Evolutionary conservation across 2,329 filamentous ascomycete species (phyloP), one percentile per base, ranked within the genome.

Genomic region (Hypoxylon sp.): DNA sequence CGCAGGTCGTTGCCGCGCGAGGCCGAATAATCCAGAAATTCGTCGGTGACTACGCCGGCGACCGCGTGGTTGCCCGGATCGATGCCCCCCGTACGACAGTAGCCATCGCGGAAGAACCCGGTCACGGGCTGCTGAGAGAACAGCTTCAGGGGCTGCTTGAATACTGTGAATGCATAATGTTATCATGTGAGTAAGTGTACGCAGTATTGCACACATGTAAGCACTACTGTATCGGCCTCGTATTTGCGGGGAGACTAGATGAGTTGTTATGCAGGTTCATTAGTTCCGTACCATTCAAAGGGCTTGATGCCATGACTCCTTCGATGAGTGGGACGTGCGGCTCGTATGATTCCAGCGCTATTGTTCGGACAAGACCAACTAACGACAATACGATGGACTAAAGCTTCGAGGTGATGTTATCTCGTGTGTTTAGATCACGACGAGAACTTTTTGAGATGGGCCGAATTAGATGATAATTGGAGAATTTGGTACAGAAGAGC

Each of bases 11-110:
- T 89, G 38, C 87, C 87, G 36, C 82, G 81, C 3, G 80, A 79
- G 16, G 87, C 85, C 30, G 82, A 82, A 78, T 86, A 89, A 72
- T 89, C 85, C 32, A 89, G 84, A 74, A 90, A 90, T 69, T 86
- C 83, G 62, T 87, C 81, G 7, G 84, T 87, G 1, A 90, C 78
- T 26, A 86, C 81, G 53, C 81, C 84, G 0, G 87, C 87, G 22
- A 90, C 79, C 24, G 83, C 82, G 73, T 90, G 87, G 74, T 89
- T 89, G 20, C 87, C 87, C 16, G 76, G 78, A 71, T 90, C 87
- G 12, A 80, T 51, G n/a, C 61, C 57, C 16, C 63, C 85, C 3
- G 84, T 80, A 40, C 78, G 75, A 77, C 87, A 89, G 76, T 87
- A 89, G 18, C 87, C 87, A 62, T 86, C 87, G 49, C 86, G 83